phyloP scores from a whole-genome alignment of 306 rosid genomes.

The Pachyrhizus erosus region DNA sequence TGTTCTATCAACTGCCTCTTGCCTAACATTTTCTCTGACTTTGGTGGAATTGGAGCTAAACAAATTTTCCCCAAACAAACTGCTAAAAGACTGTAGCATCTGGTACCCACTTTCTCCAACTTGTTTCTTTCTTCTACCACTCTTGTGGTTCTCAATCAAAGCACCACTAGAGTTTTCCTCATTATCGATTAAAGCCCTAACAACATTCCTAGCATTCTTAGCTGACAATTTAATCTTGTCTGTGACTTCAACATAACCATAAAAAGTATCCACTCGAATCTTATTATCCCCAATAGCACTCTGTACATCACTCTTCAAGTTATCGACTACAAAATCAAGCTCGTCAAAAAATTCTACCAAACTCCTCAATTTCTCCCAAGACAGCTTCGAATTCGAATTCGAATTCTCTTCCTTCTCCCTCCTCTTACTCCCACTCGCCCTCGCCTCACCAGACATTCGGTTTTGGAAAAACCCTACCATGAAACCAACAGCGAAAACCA shows the following conservation, averaged over 20 bases:
- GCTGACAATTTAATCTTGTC: conserved; percentile 54
- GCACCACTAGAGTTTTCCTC: conserved; percentile 54
- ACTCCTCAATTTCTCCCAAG: conserved; percentile 59
- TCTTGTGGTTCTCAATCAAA: conserved; percentile 60
- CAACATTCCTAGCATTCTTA: conserved; percentile 57
- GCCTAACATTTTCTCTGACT: conserved; percentile 56
- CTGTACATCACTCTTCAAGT: conserved; percentile 61
- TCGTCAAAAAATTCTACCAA: conserved; percentile 64
- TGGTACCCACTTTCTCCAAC: conserved; percentile 63
- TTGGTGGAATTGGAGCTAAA: conserved; percentile 54
- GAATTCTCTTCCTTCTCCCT: conserved; percentile 60
- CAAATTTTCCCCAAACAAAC: conserved; percentile 64
- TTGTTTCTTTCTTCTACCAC: conserved; percentile 65
- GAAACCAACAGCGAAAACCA: conserved; percentile 79
- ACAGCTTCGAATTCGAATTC: conserved; percentile 43
- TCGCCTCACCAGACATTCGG: conserved; percentile 53
- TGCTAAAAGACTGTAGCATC: conserved; percentile 63
- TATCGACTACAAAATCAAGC: conserved; percentile 54
- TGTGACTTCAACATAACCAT: conserved; percentile 58
- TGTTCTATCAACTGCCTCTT: conserved; percentile 44
- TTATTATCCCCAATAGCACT: conserved; percentile 63
- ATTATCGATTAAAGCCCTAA: conserved; percentile 50
- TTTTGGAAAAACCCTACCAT: conserved; percentile 69
- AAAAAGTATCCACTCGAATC: conserved; percentile 65
- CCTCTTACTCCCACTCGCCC: conserved; percentile 56